Base-by-base conservation (phyloP, 768 basidiomycete genomes). In the Glaciozyma martinii region DNA sequence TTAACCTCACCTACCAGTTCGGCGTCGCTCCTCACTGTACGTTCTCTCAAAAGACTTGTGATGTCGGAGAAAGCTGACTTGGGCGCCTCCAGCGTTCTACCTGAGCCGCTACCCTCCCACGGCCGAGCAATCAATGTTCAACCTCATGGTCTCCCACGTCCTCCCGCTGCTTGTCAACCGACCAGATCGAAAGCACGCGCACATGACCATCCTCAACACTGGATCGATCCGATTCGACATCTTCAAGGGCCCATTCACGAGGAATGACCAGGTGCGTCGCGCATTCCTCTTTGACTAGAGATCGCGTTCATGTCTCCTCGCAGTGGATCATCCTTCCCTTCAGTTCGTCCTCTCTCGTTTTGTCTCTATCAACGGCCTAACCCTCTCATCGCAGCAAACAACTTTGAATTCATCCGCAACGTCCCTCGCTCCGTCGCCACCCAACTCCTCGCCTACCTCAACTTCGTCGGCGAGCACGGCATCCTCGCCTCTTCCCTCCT, bases 1-100 rank as follows among this genome's bases (percentile, higher is more conserved):
- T 87, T 72, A 81, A 90, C 71, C 78, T 95, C 37, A 77, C 78
- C 46, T 81, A 80, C 66, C 68, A 78, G 12, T 89, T 84, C 65
- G 90, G 90, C 8, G 83, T 78, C 33, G 85, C 89, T 0, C 90
- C 90, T 1, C 83, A 84, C 32, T 85, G 87, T 74, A 4, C 18
- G 59, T 32, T 25, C 27, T 47, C 53, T 65, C 27, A 10, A 2
- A 18, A 1, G 9, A 1, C 30, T n/a, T n/a, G n/a, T n/a, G n/a
- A n/a, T n/a, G n/a, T n/a, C n/a, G n/a, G n/a, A n/a, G n/a, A n/a
- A n/a, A n/a, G n/a, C 60, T 25, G 13, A 19, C n/a, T 10, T n/a
- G 13, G 10, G 18, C 42, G 37, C 12, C 23, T 46, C 15, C 59
- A 61, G 74, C 75, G 56, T 90, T 84, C 75, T 87, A 83, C 62